These are phyloP conservation scores for Neurospora sp. DNA, from an alignment of 495 filamentous ascomycete species.

Conservation along the genomic window DNA sequence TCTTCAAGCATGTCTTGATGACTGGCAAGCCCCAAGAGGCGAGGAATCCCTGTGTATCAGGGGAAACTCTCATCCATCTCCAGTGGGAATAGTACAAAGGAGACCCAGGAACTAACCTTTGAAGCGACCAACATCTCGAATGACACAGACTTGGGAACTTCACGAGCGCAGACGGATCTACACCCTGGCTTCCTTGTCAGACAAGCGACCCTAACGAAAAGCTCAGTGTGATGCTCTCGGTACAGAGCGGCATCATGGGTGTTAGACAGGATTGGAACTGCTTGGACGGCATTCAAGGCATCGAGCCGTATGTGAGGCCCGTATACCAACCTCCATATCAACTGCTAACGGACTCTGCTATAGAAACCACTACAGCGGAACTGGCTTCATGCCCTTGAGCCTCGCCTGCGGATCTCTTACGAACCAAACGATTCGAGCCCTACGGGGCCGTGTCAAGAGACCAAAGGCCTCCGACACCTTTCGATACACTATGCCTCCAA, in stretches of 20 bases:
- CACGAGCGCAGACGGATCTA: constrained; percentile 6
- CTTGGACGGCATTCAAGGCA: constrained; percentile 5
- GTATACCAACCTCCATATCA: not conserved
- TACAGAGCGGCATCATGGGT: constrained; percentile 8
- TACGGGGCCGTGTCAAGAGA: not conserved
- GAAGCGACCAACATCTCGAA: constrained; percentile 11
- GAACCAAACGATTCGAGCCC: too few species aligned
- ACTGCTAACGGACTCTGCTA: not conserved
- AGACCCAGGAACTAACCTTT: constrained; percentile 5
- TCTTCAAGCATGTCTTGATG: constrained; percentile 14
- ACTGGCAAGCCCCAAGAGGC: constrained; percentile 8
- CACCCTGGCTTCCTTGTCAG: constrained; percentile 9
- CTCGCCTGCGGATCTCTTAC: too few species aligned
- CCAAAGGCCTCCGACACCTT: not conserved
- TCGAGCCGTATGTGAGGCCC: constrained; percentile 8
- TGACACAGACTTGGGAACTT: not conserved
- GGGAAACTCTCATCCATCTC: constrained; percentile 7
- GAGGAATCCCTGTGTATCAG: constrained; percentile 14
- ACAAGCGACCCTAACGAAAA: not conserved
- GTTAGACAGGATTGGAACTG: constrained; percentile 17
- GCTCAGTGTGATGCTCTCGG: constrained; percentile 6
- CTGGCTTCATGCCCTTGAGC: too few species aligned
- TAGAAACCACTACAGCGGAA: too few species aligned
- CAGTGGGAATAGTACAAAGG: not conserved
- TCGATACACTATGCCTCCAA: constrained; percentile 6